Evolutionary conservation across 345 rosid genomes (phyloP).

Genomic region (Brassica cretica): DNA sequence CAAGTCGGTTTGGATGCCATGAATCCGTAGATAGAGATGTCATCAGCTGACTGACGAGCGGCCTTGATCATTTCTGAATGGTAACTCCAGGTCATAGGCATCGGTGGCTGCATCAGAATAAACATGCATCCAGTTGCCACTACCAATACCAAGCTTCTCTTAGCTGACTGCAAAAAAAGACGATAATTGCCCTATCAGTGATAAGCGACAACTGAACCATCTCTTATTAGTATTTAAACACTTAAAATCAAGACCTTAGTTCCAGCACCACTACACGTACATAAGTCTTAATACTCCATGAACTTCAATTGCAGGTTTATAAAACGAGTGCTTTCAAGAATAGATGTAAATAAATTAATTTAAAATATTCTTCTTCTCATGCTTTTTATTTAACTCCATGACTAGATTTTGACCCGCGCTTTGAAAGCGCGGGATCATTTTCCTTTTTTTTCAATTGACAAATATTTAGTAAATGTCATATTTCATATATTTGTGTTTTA

Average conservation of each 20-base stretch:
- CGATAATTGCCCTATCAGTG: constrained; percentile 18
- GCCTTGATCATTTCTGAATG: constrained; percentile 77
- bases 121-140: constrained; percentile 88
- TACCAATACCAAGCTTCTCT: constrained; percentile 83
- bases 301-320: constrained; percentile 10
- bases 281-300: not conserved
- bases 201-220: constrained; percentile 14
- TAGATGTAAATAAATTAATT: not conserved
- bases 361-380: not conserved
- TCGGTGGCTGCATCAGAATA: constrained; percentile 94
- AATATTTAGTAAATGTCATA: no score
- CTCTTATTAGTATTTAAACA: not conserved
- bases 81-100: constrained; percentile 84
- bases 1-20: constrained; percentile 94
- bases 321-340: constrained; percentile 19
- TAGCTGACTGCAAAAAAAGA: constrained; percentile 68
- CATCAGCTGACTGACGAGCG: constrained; percentile 93
- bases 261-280: constrained; percentile 19
- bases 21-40: constrained; percentile 91
- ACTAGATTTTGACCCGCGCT: no score
- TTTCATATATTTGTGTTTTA: no score
- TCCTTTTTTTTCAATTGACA: no score
- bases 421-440: no score
- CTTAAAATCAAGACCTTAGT: constrained; percentile 8
- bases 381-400: constrained; percentile 10